These are phyloP conservation scores for Triglochin maritima DNA, from an alignment of 106 monocot species.

Conservation along the genomic window DNA sequence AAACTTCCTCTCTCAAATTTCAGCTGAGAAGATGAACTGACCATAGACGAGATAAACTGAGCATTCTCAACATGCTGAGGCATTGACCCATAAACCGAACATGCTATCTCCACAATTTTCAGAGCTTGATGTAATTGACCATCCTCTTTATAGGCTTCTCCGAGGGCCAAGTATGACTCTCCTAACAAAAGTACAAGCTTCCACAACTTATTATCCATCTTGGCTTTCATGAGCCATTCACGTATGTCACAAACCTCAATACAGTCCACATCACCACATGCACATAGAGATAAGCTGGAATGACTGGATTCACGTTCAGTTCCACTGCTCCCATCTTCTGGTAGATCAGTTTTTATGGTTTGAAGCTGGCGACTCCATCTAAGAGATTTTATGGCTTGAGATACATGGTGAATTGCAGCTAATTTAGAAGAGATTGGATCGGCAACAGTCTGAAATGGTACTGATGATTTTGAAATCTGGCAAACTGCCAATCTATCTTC, in stretches of 20 bases:
- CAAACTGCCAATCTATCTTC: constrained; percentile 35
- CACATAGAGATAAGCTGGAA: constrained; percentile 42
- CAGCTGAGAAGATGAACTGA: constrained; percentile 18
- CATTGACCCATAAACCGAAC: constrained; percentile 96
- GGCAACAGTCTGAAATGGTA: constrained; percentile 34
- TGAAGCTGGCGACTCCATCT: constrained; percentile 91
- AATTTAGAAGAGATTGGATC: constrained; percentile 93
- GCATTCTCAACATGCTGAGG: constrained; percentile 76
- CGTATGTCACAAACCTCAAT: constrained; percentile 98
- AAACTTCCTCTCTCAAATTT: constrained; percentile 16
- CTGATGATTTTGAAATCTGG: constrained; percentile 15
- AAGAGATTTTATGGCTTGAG: constrained; percentile 99
- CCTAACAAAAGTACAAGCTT: constrained; percentile 94
- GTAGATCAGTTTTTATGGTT: constrained; percentile 29
- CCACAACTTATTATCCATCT: constrained; percentile 92
- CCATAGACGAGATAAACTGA: constrained; percentile 83
- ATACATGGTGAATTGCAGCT: constrained; percentile 92
- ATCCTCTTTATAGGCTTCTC: constrained; percentile 84
- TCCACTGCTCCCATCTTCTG: constrained; percentile 24
- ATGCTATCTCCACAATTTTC: constrained; percentile 82
- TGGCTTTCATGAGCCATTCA: constrained; percentile 89
- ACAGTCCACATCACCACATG: constrained; percentile 83
- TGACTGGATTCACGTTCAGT: constrained; percentile 26
- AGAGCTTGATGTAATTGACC: constrained; percentile 57
- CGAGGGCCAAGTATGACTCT: constrained; percentile 93